These are phyloP conservation scores for Trametes cubensis DNA, from an alignment of 768 basidiomycete species.

Conservation along the genomic window DNA sequence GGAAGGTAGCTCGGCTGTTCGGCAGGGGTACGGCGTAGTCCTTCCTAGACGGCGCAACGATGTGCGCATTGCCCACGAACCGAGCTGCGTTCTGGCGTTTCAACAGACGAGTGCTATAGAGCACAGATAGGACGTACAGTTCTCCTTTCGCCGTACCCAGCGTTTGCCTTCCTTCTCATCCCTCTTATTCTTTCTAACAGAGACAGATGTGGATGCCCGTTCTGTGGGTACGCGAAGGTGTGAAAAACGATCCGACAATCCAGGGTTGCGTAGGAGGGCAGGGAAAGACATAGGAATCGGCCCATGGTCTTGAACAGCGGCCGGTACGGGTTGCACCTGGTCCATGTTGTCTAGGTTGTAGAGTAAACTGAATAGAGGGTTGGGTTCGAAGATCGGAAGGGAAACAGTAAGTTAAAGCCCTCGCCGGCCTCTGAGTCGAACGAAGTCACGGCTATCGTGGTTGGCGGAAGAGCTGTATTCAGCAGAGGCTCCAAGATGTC, in stretches of 20 bases:
- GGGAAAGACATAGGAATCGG: constrained; percentile 71
- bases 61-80: constrained; percentile 74
- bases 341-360: not conserved
- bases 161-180: constrained; percentile 78
- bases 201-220: constrained; percentile 21
- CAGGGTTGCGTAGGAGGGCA: constrained; percentile 63
- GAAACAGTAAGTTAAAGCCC: too few species aligned
- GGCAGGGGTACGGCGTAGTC: constrained; percentile 57
- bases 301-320: constrained; percentile 18
- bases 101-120: not conserved
- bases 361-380: too few species aligned
- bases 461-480: too few species aligned
- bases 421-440: too few species aligned
- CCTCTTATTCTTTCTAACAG: constrained; percentile 47
- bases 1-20: constrained; percentile 61
- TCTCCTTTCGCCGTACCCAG: constrained; percentile 75
- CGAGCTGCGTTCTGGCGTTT: constrained; percentile 48
- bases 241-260: constrained; percentile 53
- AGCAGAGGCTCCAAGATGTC: too few species aligned
- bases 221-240: constrained; percentile 47
- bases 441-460: too few species aligned
- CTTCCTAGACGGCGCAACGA: constrained; percentile 58
- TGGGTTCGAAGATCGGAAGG: too few species aligned
- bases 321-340: not conserved
- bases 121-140: constrained; percentile 49